phyloP scores from a whole-genome alignment of 2,329 filamentous ascomycete species.

The Aspergillus hiratsukae region DNA sequence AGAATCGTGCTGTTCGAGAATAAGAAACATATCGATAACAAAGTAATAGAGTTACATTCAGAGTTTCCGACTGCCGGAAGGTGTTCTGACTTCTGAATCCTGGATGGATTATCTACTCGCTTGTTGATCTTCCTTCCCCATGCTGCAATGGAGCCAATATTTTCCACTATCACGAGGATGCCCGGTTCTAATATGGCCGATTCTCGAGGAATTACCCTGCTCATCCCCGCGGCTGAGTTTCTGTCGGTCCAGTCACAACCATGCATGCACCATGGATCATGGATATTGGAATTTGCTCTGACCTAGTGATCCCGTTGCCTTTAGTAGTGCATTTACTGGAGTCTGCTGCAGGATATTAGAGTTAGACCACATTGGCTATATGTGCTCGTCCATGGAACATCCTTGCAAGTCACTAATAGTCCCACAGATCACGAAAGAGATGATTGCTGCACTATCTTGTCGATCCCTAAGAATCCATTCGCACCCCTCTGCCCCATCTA shows the following conservation, averaged over 20 bases:
- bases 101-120: not conserved
- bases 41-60: not conserved
- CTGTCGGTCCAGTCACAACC: not conserved
- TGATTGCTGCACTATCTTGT: not conserved
- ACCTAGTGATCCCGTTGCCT: not conserved
- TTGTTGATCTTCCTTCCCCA: not conserved
- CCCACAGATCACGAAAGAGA: not conserved
- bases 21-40: not conserved
- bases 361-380: not conserved
- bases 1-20: not conserved
- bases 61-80: not conserved
- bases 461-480: not conserved
- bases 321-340: not conserved
- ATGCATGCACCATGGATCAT: not conserved
- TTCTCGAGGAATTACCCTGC: not conserved
- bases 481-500: not conserved
- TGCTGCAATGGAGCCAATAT: not conserved
- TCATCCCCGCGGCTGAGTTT: not conserved
- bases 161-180: slow-evolving; percentile 6
- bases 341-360: not conserved
- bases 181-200: slow-evolving; percentile 1
- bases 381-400: not conserved
- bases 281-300: not conserved
- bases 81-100: not conserved
- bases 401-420: not conserved